A percentile compares a stretch with the other conserved stretches of the same genome.
These are phyloP conservation scores for Forsythia suspensa DNA, from an alignment of 257 asterid species.

Conservation along the genomic window DNA sequence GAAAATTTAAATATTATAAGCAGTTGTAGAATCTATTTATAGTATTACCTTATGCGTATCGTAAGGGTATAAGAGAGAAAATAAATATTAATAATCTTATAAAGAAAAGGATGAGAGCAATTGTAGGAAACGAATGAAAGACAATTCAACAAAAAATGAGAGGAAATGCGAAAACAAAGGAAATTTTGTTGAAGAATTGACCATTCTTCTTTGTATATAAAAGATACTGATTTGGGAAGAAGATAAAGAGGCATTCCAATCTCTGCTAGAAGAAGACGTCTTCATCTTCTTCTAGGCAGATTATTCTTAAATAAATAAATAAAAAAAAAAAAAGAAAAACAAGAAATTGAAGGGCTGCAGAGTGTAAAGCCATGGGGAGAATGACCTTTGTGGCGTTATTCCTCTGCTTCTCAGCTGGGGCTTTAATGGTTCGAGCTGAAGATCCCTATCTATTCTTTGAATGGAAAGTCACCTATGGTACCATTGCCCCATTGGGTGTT, in stretches of 20 bases:
- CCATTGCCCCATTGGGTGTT: constrained; percentile 23
- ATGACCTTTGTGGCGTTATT: constrained; percentile 13
- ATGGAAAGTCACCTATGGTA: constrained; percentile 28
- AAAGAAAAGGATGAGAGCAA: neutral
- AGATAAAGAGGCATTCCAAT: constrained; percentile 15
- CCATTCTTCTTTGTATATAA: neutral
- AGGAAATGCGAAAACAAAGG: neutral
- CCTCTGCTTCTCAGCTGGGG: neutral
- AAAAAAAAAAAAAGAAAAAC: neutral
- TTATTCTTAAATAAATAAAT: neutral
- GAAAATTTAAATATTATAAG: too few relatives aligned
- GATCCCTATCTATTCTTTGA: constrained; percentile 21
- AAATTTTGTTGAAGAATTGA: neutral
- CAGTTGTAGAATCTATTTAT: neutral
- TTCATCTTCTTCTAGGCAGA: neutral
- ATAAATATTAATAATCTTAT: too few relatives aligned
- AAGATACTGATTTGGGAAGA: neutral
- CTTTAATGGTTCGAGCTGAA: constrained; percentile 8
- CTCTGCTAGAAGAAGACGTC: constrained; percentile 33
- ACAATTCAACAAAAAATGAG: neutral
- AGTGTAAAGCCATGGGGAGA: constrained; percentile 17
- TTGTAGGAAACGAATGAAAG: neutral
- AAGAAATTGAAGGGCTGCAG: neutral
- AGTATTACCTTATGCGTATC: too few relatives aligned
- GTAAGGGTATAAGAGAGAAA: too few relatives aligned